Percentiles rank a stretch among this genome's conserved stretches.
phyloP scores from a whole-genome alignment of 352 stramenopile genomes.

The Phytophthora multivora region DNA sequence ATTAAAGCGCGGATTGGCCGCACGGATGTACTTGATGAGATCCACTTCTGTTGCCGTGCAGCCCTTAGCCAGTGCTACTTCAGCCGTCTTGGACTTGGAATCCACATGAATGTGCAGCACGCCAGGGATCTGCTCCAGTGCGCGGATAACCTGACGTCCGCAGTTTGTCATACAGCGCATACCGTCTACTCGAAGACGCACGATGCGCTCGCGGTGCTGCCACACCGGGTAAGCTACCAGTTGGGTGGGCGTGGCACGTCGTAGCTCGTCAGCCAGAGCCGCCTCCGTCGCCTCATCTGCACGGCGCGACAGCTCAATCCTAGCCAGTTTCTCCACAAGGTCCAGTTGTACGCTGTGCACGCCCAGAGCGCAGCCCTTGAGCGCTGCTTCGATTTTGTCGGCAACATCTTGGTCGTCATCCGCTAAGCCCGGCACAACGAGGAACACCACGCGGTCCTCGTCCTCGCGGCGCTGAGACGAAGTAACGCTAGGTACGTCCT shows the following conservation, averaged over 20 bases:
- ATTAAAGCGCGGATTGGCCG: conserved; percentile 75
- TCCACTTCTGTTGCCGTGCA: conserved; percentile 86
- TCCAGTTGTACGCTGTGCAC: conserved; percentile 65
- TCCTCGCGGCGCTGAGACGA: conserved; percentile 56
- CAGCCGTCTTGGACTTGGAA: conserved; percentile 78
- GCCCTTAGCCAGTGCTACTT: conserved; percentile 76
- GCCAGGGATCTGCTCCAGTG: conserved; percentile 79
- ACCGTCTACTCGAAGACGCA: conserved; percentile 73
- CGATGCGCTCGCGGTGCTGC: conserved; percentile 82
- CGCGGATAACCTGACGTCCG: conserved; percentile 75
- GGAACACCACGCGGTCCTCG: conserved; percentile 73
- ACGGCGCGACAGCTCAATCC: conserved; percentile 57
- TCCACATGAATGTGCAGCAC: conserved; percentile 87
- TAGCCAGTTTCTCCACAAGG: conserved; percentile 63
- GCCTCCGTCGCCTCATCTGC: conserved; percentile 51
- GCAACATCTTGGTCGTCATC: conserved; percentile 31
- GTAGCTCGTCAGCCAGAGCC: conserved; percentile 65
- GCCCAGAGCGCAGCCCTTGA: conserved; percentile 36
- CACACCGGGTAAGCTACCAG: conserved; percentile 81
- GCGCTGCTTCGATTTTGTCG: conserved; percentile 35
- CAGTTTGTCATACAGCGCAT: conserved; percentile 92
- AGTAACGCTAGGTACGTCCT: conserved; percentile 77
- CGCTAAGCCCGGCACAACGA: conserved; percentile 60
- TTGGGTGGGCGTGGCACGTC: conserved; percentile 38
- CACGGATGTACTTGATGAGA: conserved; percentile 84